Base-by-base conservation (phyloP, 225 moss, liverwort and hornwort species). In the Sphagnum tenellum region DNA sequence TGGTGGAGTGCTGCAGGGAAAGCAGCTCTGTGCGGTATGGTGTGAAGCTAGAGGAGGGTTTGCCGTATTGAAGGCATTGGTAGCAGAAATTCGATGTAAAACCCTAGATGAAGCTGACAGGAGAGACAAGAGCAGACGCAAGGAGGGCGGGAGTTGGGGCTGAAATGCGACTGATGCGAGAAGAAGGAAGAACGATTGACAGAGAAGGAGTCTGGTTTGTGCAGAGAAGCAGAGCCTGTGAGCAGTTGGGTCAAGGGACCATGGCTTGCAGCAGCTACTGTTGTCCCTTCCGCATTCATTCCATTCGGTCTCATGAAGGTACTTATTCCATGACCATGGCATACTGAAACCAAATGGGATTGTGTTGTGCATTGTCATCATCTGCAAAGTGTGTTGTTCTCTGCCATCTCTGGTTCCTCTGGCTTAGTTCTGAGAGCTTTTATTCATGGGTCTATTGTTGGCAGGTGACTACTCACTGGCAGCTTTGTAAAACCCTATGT, bases 91-190 rank as follows among this genome's bases (percentile, higher is more conserved):
- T 29, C 29, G 29, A 29, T 29, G 29, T 29, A 29, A 29, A 29
- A 29, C 29, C 29, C 1, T 29, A 29, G 29, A 29, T 29, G 29
- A 29, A 29, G 29, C 29, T 29, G 29, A 29, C 29, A 29, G 29
- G 29, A 29, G 29, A 29, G 29, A 29, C 29, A 29, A 29, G 29
- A 29, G 29, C 29, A 29, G 29, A 29, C 29, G 29, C 29, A 29
- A 29, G 29, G 29, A 29, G 29, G 29, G 29, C 29, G 29, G 29
- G 29, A 29, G 29, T 29, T 29, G 57, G 68, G 64, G 79, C 60
- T 73, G 79, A 79, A 79, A 79, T 83, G 79, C 83, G 79, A 66
- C 76, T 83, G 74, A 79, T 83, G 79, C 74, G 72, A 77, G 83
- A 1, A 29, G 29, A 76, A 66, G 83, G 83, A 66, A 70, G 77